phyloP scores from a whole-genome alignment of 139 green algal genomes.

The Chlorella sp. region DNA sequence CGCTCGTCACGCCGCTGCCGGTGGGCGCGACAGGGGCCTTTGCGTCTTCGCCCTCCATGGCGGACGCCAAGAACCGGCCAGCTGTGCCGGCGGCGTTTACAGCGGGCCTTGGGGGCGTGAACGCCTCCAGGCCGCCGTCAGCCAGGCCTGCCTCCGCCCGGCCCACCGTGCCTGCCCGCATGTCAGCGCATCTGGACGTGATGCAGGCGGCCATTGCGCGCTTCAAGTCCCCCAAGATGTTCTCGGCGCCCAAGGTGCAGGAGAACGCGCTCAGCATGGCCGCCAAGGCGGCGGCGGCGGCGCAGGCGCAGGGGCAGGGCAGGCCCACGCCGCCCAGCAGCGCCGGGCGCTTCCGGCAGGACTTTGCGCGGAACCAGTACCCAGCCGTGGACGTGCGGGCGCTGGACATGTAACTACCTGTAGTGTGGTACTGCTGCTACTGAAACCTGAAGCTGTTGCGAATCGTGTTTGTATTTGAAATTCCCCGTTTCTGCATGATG shows the following conservation, averaged over 20 bases:
- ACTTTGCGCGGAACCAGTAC: neutral
- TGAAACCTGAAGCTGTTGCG: no score
- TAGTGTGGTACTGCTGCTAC: no score
- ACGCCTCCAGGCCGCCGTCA: neutral
- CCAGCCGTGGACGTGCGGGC: constrained; percentile 1
- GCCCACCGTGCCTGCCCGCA: constrained; percentile 1
- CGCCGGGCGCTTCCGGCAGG: neutral
- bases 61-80: neutral
- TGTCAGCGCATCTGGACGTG: neutral
- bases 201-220: neutral
- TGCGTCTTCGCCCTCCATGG: neutral
- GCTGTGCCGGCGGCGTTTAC: neutral
- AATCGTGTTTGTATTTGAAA: no score
- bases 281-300: neutral
- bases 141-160: neutral
- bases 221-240: constrained; percentile 4
- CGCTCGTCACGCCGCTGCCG: neutral
- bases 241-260: neutral
- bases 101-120: neutral
- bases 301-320: neutral
- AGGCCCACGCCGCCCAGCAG: no score
- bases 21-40: neutral
- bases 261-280: neutral
- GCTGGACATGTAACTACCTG: neutral
- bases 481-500: no score